Evolutionary conservation across 106 monocot species (phyloP).

Genomic region (Dioscorea dumetorum): DNA sequence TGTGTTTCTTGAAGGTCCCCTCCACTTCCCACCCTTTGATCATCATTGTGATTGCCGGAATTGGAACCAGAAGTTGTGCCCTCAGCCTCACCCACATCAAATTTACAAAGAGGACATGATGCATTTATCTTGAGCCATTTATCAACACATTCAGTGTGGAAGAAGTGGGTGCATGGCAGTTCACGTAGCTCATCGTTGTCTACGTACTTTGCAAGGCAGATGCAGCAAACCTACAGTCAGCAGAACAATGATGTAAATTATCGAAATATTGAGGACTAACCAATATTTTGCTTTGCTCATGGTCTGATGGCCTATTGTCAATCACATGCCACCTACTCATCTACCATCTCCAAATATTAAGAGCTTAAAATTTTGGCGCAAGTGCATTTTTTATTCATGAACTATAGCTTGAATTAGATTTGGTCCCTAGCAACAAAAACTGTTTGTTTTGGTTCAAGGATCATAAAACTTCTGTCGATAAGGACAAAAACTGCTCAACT

Average conservation of each 20-base stretch:
- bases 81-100: slow-evolving; percentile 17
- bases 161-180: slow-evolving; percentile 48
- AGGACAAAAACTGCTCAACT: too few relatives aligned
- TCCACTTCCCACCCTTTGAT: slow-evolving; percentile 20
- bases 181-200: slow-evolving; percentile 59
- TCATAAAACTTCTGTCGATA: too few relatives aligned
- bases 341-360: too few relatives aligned
- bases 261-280: too few relatives aligned
- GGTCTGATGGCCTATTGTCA: too few relatives aligned
- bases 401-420: too few relatives aligned
- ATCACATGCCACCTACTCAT: too few relatives aligned
- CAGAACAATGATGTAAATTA: neutral
- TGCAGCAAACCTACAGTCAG: slow-evolving; percentile 46
- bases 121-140: slow-evolving; percentile 74
- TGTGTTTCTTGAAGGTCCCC: slow-evolving; percentile 10
- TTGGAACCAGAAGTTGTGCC: neutral
- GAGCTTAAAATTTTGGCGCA: too few relatives aligned
- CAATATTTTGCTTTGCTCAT: too few relatives aligned
- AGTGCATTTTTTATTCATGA: too few relatives aligned
- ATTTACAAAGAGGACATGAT: slow-evolving; percentile 56
- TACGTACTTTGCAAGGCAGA: slow-evolving; percentile 50
- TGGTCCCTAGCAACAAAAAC: too few relatives aligned
- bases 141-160: slow-evolving; percentile 56
- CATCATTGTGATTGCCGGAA: slow-evolving; percentile 10
- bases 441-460: too few relatives aligned